Base-by-base conservation (phyloP, 805 yeast species). In the Cyberlindnera mississippiensis region DNA sequence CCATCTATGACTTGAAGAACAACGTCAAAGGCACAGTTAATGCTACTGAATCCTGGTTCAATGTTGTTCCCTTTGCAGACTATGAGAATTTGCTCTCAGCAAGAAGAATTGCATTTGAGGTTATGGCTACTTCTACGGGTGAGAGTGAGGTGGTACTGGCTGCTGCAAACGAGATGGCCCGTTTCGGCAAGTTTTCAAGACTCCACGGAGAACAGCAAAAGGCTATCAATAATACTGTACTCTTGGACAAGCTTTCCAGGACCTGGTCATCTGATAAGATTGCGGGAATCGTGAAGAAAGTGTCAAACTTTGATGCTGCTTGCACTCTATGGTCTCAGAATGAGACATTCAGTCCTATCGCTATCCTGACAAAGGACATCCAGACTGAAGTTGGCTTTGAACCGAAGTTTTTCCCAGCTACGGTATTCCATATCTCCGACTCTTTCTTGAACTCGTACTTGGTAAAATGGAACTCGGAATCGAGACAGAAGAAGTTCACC, bases 391-490 rank as follows among this genome's bases (percentile, higher is more conserved):
- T 30, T 9, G 14, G 50, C 3, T 46, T 56, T 33, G 30, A 42
- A 2, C 42, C 38, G 2, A 9, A 12, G 2, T 20, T 27, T 2
- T 26, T 51, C 16, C 51, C 45, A 8, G 15, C 46, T 1, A 15
- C 43, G 15, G 10, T 18, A 2, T 13, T 58, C 6, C 43, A 42
- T 2, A 38, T 62, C 3, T 48, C 61, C 0, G 41, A 49, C 6
- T 57, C 63, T 8, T 46, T 52, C 10, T 30, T 61, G 48, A 75
- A 51, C 50, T 70, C 71, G 11, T 51, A 59, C 6, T 51, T 84
- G 30, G 81, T 81, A 0, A 70, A 75, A 35, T 89, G 96, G 96
- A 63, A 78, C 28, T 72, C 86, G 0, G 75, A 72, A 35, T 83
- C 95, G 0, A 72, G 84, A 28, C 82, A 80, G 46, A 95, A 82